These are phyloP conservation scores for Sclerotinia nivalis DNA, from an alignment of 2,329 filamentous ascomycete species.

Conservation along the genomic window DNA sequence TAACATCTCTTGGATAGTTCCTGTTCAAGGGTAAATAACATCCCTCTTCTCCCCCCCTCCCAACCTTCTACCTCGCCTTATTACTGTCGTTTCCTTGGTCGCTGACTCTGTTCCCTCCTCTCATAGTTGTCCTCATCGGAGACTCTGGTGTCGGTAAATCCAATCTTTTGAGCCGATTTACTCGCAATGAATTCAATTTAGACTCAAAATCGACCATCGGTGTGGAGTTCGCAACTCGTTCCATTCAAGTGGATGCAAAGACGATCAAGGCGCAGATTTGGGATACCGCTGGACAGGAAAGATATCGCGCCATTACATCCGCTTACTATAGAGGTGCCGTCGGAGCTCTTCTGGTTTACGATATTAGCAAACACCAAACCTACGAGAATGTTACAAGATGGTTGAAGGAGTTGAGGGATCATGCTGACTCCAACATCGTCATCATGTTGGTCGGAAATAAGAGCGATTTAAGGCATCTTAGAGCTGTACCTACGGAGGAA, in stretches of 20 bases:
- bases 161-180: slow-evolving; percentile 99
- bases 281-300: slow-evolving; percentile 98
- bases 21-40: slow-evolving; percentile 86
- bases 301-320: slow-evolving; percentile 98
- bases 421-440: slow-evolving; percentile 98
- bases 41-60: slow-evolving; percentile 32
- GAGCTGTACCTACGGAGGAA: slow-evolving; percentile 96
- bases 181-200: slow-evolving; percentile 99
- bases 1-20: slow-evolving; percentile 63
- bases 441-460: slow-evolving; percentile 99
- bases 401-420: slow-evolving; percentile 97
- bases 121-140: slow-evolving; percentile 91
- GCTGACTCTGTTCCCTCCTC: slow-evolving; percentile 33
- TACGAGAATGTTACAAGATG: slow-evolving; percentile 99
- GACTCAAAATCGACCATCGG: slow-evolving; percentile 99
- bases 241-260: slow-evolving; percentile 98
- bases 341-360: slow-evolving; percentile 95
- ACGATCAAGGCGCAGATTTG: slow-evolving; percentile 99
- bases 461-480: slow-evolving; percentile 98
- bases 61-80: slow-evolving; percentile 32
- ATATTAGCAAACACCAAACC: slow-evolving; percentile 99
- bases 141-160: slow-evolving; percentile 99
- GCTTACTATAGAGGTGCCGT: slow-evolving; percentile 98
- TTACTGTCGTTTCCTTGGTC: slow-evolving; percentile 40
- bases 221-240: slow-evolving; percentile 97